Conservation (phyloP, 139 green algal genomes). For the Deuterostichococcus epilithicus region DNA sequence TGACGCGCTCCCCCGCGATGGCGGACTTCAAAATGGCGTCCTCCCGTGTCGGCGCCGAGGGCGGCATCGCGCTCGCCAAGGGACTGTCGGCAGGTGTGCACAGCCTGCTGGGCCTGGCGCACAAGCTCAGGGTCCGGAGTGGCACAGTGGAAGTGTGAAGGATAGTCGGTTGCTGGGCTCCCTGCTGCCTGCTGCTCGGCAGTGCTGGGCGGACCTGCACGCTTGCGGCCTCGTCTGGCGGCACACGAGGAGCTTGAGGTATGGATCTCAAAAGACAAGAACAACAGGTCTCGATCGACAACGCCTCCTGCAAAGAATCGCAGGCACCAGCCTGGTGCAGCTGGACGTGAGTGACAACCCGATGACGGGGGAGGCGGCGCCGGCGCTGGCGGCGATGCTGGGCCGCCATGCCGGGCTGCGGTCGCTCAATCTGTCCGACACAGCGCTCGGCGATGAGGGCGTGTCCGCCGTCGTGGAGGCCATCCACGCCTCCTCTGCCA, state of each 20-base stretch:
- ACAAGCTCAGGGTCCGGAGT: neutral
- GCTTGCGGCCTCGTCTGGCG: too few species aligned
- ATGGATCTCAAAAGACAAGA: too few species aligned
- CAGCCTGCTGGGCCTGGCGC: neutral
- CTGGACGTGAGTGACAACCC: constrained; percentile 90
- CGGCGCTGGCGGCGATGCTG: constrained; percentile 31
- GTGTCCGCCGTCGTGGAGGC: constrained; percentile 47
- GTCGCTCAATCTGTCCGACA: constrained; percentile 79
- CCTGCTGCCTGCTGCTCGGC: neutral
- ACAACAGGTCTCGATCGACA: neutral
- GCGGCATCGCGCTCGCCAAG: constrained; percentile 62
- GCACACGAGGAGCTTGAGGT: too few species aligned
- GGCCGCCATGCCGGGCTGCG: constrained; percentile 39
- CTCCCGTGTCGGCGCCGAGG: constrained; percentile 68
- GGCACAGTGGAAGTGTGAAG: neutral
- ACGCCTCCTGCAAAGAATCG: too few species aligned
- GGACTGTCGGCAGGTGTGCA: constrained; percentile 45
- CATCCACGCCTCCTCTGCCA: constrained; percentile 16
- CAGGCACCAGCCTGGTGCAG: constrained; percentile 39
- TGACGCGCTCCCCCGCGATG: constrained; percentile 65
- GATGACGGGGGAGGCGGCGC: constrained; percentile 57
- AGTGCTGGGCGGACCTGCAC: neutral
- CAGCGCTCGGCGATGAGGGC: constrained; percentile 65
- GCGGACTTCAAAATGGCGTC: constrained; percentile 84
- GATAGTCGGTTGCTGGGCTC: neutral